Evolutionary conservation across 306 rosid species (phyloP), one percentile per base, ranked within the genome.

Genomic region (Canavalia ensiformis): DNA sequence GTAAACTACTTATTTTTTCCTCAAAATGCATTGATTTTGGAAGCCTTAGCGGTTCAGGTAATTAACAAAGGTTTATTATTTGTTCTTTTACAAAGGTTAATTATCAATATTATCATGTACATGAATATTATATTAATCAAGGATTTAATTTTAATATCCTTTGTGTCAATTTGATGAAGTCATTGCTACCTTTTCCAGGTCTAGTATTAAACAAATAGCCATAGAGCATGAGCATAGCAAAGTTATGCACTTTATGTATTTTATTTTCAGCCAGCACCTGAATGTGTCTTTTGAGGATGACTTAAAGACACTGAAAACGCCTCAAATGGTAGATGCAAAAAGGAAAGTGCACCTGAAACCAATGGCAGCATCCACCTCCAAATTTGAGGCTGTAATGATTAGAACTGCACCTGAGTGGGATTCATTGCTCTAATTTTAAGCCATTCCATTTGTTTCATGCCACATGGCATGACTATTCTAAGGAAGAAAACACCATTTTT

Each of bases 251-350:
- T 91, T 68, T 88, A 75, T 85, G 80, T 47, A 81, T 81, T 85
- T 83, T 81, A 80, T 82, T 78, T 76, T 46, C 76, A 62, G 84
- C 87, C 77, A 75, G 30, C 83, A 74, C 37, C 55, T 54, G 34
- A 82, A 44, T 79, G 92, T 51, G 92, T 51, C 97, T 88, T 89
- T 88, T 88, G 93, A 86, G 85, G 76, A 70, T 76, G 80, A 63
- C 80, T 60, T 84, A 74, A 86, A 88, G 94, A 72, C 97, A 90
- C 67, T 44, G 46, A 64, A 81, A 80, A 37, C 54, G 54, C 71
- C 69, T 72, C 81, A 59, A 31, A 60, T 52, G 70, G 42, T 72
- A 60, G 71, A 86, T 77, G 52, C 73, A 73, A 70, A 67, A 76
- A 66, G 44, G 8, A 80, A 83, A 49, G 49, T 55, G 81, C 51